phyloP scores from a whole-genome alignment of 257 asterid genomes.

The Plectranthus barbatus region DNA sequence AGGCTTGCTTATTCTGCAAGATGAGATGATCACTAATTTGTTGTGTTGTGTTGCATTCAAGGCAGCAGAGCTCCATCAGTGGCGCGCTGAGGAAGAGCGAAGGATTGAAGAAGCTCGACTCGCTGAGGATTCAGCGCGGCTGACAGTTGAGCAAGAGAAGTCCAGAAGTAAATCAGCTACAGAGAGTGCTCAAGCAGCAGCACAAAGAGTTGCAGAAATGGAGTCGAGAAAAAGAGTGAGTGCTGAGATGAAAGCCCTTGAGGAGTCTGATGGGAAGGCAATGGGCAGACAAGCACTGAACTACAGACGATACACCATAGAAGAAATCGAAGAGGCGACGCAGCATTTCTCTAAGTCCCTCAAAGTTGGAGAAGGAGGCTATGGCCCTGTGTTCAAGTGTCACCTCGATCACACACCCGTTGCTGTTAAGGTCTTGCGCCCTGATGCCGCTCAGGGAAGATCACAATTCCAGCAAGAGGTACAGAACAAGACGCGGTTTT shows the following conservation, averaged over 20 bases:
- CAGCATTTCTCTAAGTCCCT: conserved; percentile 34
- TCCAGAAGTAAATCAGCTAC: conserved; percentile 24
- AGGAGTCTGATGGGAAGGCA: conserved; percentile 23
- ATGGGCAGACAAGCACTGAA: conserved; percentile 15
- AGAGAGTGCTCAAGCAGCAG: conserved; percentile 37
- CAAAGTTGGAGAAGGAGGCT: conserved; percentile 92
- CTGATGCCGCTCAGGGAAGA: conserved; percentile 86
- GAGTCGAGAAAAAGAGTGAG: conserved; percentile 35
- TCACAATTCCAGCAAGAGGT: conserved; percentile 90
- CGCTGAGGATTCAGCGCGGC: conserved; percentile 38
- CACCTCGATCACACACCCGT: conserved; percentile 73
- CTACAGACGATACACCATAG: conserved; percentile 58
- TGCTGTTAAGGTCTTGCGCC: conserved; percentile 78
- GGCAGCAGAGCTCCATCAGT: conserved; percentile 63
- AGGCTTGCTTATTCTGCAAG: background rate
- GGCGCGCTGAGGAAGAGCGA: conserved; percentile 74
- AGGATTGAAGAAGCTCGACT: conserved; percentile 43
- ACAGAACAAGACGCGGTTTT: background rate
- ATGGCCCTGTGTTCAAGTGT: conserved; percentile 87
- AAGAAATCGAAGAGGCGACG: conserved; percentile 84
- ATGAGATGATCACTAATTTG: background rate
- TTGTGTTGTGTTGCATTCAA: background rate
- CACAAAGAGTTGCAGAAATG: conserved; percentile 35
- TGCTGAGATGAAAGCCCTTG: conserved; percentile 31
- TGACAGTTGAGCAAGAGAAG: conserved; percentile 28